phyloP scores from a whole-genome alignment of 2,329 filamentous ascomycete species.

The Phaeosphaeriaceae sp. region DNA sequence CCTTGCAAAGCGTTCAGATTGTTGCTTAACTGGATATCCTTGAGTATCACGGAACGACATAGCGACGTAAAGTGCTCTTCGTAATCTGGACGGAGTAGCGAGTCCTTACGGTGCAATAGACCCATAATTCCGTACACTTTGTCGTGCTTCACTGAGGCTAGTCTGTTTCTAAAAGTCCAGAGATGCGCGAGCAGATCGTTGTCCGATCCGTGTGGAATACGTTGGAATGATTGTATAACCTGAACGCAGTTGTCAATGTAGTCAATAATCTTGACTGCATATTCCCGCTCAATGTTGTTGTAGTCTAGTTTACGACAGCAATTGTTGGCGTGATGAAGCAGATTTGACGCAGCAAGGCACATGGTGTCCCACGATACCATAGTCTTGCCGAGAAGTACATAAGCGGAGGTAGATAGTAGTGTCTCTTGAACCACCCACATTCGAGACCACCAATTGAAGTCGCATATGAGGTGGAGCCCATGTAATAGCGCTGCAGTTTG shows the following conservation, averaged over 20 bases:
- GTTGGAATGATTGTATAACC: neutral
- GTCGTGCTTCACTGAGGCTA: neutral
- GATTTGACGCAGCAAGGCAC: neutral
- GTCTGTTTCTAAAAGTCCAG: neutral
- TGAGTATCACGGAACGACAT: neutral
- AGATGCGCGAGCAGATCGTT: constrained; percentile 1
- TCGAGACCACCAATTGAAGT: constrained; percentile 1
- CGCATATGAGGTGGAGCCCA: neutral
- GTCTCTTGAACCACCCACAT: neutral
- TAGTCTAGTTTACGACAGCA: neutral
- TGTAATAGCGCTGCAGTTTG: no score
- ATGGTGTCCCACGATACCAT: neutral
- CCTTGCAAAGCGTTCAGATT: neutral
- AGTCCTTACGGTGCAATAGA: neutral
- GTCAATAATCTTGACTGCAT: no score
- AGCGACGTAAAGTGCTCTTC: neutral
- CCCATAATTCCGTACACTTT: neutral
- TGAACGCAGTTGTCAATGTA: no score
- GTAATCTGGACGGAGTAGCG: neutral
- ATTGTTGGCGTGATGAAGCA: neutral
- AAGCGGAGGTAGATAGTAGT: neutral
- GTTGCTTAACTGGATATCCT: neutral
- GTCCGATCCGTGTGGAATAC: neutral
- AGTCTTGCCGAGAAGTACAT: neutral
- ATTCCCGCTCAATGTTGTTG: no score